Base-by-base conservation (phyloP, 495 filamentous ascomycete genomes). In the Hyaloscypha hepaticicola region DNA sequence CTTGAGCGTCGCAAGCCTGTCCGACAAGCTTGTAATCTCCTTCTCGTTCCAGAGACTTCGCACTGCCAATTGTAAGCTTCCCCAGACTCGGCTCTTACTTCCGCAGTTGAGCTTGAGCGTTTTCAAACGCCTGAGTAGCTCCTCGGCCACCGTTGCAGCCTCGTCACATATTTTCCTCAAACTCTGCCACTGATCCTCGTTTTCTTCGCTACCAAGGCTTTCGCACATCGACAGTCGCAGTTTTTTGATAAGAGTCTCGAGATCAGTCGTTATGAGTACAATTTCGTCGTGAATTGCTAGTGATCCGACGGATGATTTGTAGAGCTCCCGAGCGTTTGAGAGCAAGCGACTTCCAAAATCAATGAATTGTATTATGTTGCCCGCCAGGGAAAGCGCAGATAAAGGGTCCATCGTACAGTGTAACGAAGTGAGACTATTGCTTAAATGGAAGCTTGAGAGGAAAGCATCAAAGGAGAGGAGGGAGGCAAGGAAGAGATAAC, bases 391-490 rank as follows among this genome's bases (percentile, higher is more conserved):
- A 19, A 61, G 27, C 14, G 49, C 59, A 21, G 59, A 27, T 1
- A 61, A 24, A 14, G 59, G 59, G 22, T 61, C 59, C 59, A 61
- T 61, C n/a, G n/a, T n/a, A n/a, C n/a, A n/a, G n/a, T n/a, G n/a
- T n/a, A n/a, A n/a, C n/a, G n/a, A n/a, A n/a, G n/a, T n/a, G n/a
- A n/a, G n/a, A n/a, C n/a, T n/a, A n/a, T n/a, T n/a, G n/a, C n/a
- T n/a, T n/a, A n/a, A n/a, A n/a, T n/a, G n/a, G n/a, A n/a, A n/a
- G n/a, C n/a, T n/a, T n/a, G n/a, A n/a, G n/a, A n/a, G n/a, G n/a
- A n/a, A n/a, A n/a, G n/a, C n/a, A n/a, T n/a, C n/a, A n/a, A n/a
- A n/a, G n/a, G n/a, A n/a, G n/a, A n/a, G n/a, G n/a, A n/a, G n/a
- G n/a, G n/a, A n/a, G n/a, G n/a, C n/a, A n/a, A n/a, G n/a, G n/a